A percentile compares a stretch with the other conserved stretches of the same genome.
These are phyloP conservation scores for Rubroboletus pulcherrimus DNA, from an alignment of 768 basidiomycete genomes.

Conservation along the genomic window DNA sequence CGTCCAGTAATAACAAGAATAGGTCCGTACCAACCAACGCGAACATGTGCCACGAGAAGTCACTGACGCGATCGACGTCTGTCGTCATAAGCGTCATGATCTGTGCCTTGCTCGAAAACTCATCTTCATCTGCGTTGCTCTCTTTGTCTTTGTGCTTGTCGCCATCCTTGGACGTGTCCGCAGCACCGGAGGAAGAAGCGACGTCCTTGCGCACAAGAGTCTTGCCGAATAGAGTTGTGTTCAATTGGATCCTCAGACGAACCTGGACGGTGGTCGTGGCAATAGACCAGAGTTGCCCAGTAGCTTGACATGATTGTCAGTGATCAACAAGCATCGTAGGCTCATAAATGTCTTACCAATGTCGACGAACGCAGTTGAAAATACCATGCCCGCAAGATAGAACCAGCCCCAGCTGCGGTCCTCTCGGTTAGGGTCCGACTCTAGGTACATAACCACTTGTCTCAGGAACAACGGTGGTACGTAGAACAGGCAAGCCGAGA, in stretches of 20 bases:
- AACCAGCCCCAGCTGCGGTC: conserved; percentile 73
- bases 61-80: conserved; percentile 86
- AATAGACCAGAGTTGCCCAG: conserved; percentile 68
- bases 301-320: conserved; percentile 38
- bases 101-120: conserved; percentile 67
- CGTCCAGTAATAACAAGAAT: neutral
- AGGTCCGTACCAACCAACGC: conserved; percentile 57
- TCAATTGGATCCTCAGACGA: conserved; percentile 69
- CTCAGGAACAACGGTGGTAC: conserved; percentile 58
- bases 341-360: conserved; percentile 34
- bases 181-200: conserved; percentile 53
- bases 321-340: neutral
- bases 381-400: conserved; percentile 51
- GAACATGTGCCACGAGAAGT: conserved; percentile 78
- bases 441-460: conserved; percentile 59
- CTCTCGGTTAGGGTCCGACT: conserved; percentile 54
- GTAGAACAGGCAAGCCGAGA: conserved; percentile 65
- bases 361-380: conserved; percentile 40
- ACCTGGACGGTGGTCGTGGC: conserved; percentile 69
- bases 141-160: conserved; percentile 16
- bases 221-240: conserved; percentile 82
- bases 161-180: conserved; percentile 23
- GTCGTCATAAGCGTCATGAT: conserved; percentile 97
- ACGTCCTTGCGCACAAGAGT: conserved; percentile 83
- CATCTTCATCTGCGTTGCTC: conserved; percentile 39